Conservation (phyloP, 331 rosid genomes). For the Acacia pycnantha region DNA sequence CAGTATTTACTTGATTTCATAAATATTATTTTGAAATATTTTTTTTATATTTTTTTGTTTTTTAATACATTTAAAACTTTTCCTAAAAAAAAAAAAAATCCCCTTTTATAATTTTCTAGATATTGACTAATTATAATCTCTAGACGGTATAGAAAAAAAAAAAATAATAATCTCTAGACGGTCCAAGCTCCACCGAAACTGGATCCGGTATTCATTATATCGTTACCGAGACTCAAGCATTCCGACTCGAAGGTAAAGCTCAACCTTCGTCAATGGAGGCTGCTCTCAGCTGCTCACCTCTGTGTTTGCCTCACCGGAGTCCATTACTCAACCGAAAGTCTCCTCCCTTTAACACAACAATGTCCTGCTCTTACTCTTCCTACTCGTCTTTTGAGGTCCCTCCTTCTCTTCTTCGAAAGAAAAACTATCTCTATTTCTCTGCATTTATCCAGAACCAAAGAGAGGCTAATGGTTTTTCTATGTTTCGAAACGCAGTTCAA, state of each 20-base stretch:
- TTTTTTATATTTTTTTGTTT: no score
- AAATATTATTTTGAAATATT: no score
- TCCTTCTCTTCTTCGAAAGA: not conserved
- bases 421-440: not conserved
- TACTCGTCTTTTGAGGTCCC: slow-evolving; percentile 41
- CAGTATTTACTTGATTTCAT: no score
- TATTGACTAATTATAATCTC: no score
- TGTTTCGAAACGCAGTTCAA: slow-evolving; percentile 43
- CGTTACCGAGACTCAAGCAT: not conserved
- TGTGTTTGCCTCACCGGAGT: slow-evolving; percentile 13
- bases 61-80: no score
- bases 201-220: no score
- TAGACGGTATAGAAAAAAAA: no score
- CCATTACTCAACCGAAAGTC: slow-evolving; percentile 3
- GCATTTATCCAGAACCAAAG: not conserved
- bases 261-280: not conserved
- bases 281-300: slow-evolving; percentile 38
- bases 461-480: not conserved
- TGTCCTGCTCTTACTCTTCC: not conserved
- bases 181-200: no score
- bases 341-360: slow-evolving; percentile 11
- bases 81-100: no score
- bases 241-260: not conserved
- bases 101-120: no score
- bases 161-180: no score